Conservation (phyloP, 192 early-diverging fungal species). For the Cladochytrium replicatum region DNA sequence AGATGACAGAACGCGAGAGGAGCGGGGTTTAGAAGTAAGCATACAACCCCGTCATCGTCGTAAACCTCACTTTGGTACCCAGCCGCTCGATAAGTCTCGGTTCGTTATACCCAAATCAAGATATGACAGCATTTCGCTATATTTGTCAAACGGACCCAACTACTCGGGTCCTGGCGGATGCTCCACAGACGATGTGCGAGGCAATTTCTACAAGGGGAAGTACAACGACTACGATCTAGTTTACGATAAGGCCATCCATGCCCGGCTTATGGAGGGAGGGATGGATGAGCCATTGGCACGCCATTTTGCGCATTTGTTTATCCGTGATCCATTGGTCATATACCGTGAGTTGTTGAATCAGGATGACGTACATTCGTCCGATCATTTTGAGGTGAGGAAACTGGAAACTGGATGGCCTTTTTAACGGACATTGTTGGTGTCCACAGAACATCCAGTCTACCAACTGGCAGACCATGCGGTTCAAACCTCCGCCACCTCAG, state of each 20-base stretch:
- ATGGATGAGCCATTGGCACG: constrained; percentile 82
- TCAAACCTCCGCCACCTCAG: constrained; percentile 92
- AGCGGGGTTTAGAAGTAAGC: constrained; percentile 67
- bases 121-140: constrained; percentile 89
- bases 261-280: constrained; percentile 59
- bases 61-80: neutral
- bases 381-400: constrained; percentile 86
- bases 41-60: neutral
- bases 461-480: constrained; percentile 99
- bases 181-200: constrained; percentile 2
- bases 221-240: constrained; percentile 89
- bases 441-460: constrained; percentile 90
- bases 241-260: constrained; percentile 70
- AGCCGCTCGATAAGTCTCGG: constrained; percentile 59
- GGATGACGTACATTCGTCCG: constrained; percentile 71
- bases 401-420: neutral
- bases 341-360: constrained; percentile 82
- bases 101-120: constrained; percentile 90
- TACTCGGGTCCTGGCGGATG: constrained; percentile 46
- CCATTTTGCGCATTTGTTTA: constrained; percentile 93
- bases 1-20: constrained; percentile 85
- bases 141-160: constrained; percentile 54
- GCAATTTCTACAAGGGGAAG: constrained; percentile 57
- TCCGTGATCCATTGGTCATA: constrained; percentile 94
- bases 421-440: neutral